These are phyloP conservation scores for Bruguiera parviflora DNA, from an alignment of 345 rosid species.

Conservation along the genomic window DNA sequence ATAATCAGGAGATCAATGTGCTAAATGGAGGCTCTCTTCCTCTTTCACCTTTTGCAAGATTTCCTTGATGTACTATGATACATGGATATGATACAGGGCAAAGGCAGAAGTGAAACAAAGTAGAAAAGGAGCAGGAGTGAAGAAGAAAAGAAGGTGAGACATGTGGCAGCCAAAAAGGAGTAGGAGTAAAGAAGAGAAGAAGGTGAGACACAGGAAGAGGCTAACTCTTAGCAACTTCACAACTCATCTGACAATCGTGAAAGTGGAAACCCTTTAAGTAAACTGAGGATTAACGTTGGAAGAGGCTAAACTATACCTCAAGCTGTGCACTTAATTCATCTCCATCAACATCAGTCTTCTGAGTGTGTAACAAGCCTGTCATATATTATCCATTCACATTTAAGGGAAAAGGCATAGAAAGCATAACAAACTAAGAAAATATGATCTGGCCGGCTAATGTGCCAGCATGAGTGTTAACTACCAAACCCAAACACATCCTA, in stretches of 20 bases:
- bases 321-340: conserved; percentile 41
- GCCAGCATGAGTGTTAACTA: neutral
- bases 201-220: neutral
- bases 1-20: conserved; percentile 44
- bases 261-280: too few species aligned
- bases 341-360: conserved; percentile 39
- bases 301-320: conserved; percentile 50
- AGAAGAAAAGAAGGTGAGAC: neutral
- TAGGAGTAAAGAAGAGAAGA: neutral
- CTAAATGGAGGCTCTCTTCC: conserved; percentile 34
- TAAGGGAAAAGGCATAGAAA: neutral
- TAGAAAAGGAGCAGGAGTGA: too few species aligned
- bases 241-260: too few species aligned
- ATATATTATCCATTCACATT: conserved; percentile 22
- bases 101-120: conserved; percentile 2
- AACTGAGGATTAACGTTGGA: neutral
- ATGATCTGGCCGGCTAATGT: neutral
- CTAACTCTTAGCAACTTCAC: too few species aligned
- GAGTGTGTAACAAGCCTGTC: conserved; percentile 50
- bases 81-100: conserved; percentile 6
- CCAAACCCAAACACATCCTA: too few species aligned
- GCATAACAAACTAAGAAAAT: neutral
- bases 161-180: neutral
- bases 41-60: conserved; percentile 43
- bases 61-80: conserved; percentile 38